A percentile compares a stretch with the other conserved stretches of the same genome.
phyloP scores from a whole-genome alignment of 2,329 filamentous ascomycete species.

The Aspergillus costaricaensis region DNA sequence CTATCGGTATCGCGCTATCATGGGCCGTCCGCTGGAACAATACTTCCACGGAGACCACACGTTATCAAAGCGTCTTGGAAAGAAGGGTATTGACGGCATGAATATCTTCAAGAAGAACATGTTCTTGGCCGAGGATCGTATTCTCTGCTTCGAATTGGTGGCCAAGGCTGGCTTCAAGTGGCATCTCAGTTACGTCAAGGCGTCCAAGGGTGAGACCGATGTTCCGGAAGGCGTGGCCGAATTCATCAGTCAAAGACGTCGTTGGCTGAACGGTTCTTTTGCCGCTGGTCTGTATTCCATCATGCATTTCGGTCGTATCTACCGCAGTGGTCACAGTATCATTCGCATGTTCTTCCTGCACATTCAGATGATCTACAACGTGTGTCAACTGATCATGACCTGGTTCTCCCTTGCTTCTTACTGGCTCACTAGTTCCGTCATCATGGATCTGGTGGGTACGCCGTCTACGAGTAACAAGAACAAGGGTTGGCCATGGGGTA shows the following conservation, averaged over 20 bases:
- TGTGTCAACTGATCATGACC: constrained; percentile 81
- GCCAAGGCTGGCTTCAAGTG: constrained; percentile 98
- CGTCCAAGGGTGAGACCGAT: constrained; percentile 97
- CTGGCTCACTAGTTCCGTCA: constrained; percentile 94
- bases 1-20: constrained; percentile 96
- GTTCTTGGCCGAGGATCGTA: constrained; percentile 99
- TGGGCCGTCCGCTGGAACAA: constrained; percentile 94
- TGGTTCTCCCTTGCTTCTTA: constrained; percentile 89
- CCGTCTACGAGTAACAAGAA: constrained; percentile 57
- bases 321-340: constrained; percentile 96
- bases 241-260: constrained; percentile 95
- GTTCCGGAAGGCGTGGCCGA: constrained; percentile 95
- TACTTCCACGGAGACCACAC: constrained; percentile 99
- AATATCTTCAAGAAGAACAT: constrained; percentile 99
- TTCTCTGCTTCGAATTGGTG: constrained; percentile 97
- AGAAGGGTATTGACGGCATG: constrained; percentile 99
- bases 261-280: constrained; percentile 99
- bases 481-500: constrained; percentile 86
- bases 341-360: constrained; percentile 99
- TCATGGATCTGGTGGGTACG: constrained; percentile 92
- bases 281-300: constrained; percentile 94
- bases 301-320: constrained; percentile 98
- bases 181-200: constrained; percentile 98
- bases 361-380: constrained; percentile 93
- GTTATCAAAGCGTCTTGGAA: constrained; percentile 87